Evolutionary conservation across 2,329 filamentous ascomycete species (phyloP).

Genomic region (Cordyceps fumosorosea): DNA sequence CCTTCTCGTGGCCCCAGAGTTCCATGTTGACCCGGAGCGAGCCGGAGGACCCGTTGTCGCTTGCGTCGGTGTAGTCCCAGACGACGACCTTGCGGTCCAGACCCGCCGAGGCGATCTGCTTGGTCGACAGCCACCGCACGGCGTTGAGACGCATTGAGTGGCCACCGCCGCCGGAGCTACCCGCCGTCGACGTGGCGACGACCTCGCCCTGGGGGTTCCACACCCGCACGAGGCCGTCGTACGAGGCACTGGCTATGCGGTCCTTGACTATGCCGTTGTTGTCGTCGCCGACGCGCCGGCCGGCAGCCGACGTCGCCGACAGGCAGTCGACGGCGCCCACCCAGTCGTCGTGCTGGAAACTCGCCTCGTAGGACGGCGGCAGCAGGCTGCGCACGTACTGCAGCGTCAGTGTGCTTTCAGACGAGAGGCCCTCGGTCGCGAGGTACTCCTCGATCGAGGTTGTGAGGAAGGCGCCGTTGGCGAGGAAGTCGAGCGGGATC

Average conservation of each 20-base stretch:
- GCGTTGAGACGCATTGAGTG: conserved; percentile 73
- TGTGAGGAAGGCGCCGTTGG: conserved; percentile 87
- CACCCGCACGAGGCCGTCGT: conserved; percentile 80
- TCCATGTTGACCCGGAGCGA: conserved; percentile 68
- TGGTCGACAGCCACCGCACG: conserved; percentile 74
- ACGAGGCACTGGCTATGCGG: conserved; percentile 83
- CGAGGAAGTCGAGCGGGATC: conserved; percentile 86
- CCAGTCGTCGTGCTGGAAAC: conserved; percentile 98
- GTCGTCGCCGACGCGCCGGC: conserved; percentile 38
- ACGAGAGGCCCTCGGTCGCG: conserved; percentile 74
- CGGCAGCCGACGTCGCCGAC: conserved; percentile 57
- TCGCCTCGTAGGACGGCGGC: conserved; percentile 81
- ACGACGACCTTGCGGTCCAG: conserved; percentile 80
- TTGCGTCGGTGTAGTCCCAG: conserved; percentile 76
- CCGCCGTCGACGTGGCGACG: conserved; percentile 67
- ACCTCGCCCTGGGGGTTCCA: conserved; percentile 87
- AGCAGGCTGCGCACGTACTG: conserved; percentile 92
- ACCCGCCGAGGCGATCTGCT: conserved; percentile 73
- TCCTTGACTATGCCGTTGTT: conserved; percentile 22
- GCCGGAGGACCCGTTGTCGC: conserved; percentile 48
- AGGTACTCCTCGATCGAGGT: conserved; percentile 89
- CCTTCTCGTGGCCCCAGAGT: conserved; percentile 73
- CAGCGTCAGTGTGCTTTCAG: conserved; percentile 78
- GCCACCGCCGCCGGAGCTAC: conserved; percentile 51
- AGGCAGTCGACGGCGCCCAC: conserved; percentile 81